Conservation (phyloP, 371 early-diverging fungal genomes). For the Saksenaea oblongispora region DNA sequence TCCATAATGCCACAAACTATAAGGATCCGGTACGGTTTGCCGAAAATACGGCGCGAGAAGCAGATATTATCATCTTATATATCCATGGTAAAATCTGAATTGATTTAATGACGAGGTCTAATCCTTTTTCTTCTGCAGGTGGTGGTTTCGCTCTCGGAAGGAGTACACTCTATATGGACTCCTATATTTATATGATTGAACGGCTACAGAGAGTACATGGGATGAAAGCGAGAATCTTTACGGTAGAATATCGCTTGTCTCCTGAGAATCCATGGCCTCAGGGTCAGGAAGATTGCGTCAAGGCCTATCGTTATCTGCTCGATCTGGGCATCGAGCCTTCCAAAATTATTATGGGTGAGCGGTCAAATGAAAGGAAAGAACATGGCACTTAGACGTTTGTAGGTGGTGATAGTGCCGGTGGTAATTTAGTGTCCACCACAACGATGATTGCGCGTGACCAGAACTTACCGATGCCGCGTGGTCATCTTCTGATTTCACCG, state of each 20-base stretch:
- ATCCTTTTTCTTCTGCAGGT: conserved; percentile 14
- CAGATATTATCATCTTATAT: conserved; percentile 29
- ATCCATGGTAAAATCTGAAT: conserved; percentile 29
- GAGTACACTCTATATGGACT: conserved; percentile 26
- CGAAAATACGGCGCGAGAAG: conserved; percentile 18
- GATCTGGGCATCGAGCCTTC: conserved; percentile 24
- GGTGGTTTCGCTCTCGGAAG: conserved; percentile 33
- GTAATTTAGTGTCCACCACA: conserved; percentile 26
- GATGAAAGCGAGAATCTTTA: conserved; percentile 26
- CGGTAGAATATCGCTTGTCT: conserved; percentile 24
- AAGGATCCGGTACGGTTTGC: conserved; percentile 8
- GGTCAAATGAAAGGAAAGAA: neutral
- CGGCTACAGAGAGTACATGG: conserved; percentile 16
- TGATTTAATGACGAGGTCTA: neutral
- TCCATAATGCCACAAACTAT: conserved; percentile 5
- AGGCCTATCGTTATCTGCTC: conserved; percentile 31
- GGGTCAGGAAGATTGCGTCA: conserved; percentile 21
- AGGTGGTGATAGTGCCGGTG: conserved; percentile 47
- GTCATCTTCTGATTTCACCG: conserved; percentile 35
- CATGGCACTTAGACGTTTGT: neutral
- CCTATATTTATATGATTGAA: conserved; percentile 28
- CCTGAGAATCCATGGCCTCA: conserved; percentile 19
- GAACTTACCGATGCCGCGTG: conserved; percentile 24
- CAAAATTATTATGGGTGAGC: conserved; percentile 36
- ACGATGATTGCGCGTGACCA: conserved; percentile 22